Evolutionary conservation across 83 land plant species (phyloP), one percentile per base, ranked within the genome.

Genomic region (Isoetes engelmannii): DNA sequence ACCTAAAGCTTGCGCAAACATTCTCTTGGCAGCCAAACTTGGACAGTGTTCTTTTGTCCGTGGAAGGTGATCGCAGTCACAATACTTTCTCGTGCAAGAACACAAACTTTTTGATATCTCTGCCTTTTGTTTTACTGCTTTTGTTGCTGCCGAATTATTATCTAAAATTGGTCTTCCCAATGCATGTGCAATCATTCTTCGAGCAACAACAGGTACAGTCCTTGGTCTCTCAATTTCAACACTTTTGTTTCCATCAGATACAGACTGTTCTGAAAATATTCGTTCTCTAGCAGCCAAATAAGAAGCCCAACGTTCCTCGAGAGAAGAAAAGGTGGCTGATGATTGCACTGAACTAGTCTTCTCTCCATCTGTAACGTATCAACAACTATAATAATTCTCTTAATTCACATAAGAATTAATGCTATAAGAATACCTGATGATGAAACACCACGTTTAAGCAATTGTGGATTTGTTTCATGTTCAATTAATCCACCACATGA

Each of bases 181-280:
- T 6, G 98, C 98, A 85, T 90, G 98, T 41, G 92, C 89, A 71
- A 94, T 94, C 98, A 94, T 94, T 51, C 98, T 78, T 4, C 81
- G 90, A 44, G 98, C 98, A 68, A 90, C 98, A 21, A 74, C 82
- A 66, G 98, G 98, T 54, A 81, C 86, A 54, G 75, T 72, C 58
- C 88, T 73, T 37, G 92, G 86, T 75, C 79, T 86, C 67, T 77
- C 80, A 47, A 63, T 63, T 6, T 55, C 65, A 45, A 62, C 21
- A 41, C 81, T 83, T 51, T 64, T 77, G 4, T 48, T 21, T 49
- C 79, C 67, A 50, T 68, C 65, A 44, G 79, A 71, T 61, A 51
- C 42, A 28, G 65, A 69, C 55, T 41, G 15, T 5, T 45, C 56
- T 6, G 90, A 77, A 74, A 94, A 94, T 10, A 94, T 94, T 7